Evolutionary conservation across 2,329 filamentous ascomycete species (phyloP), one percentile per base, ranked within the genome.

Genomic region (Colletotrichum destructivum): DNA sequence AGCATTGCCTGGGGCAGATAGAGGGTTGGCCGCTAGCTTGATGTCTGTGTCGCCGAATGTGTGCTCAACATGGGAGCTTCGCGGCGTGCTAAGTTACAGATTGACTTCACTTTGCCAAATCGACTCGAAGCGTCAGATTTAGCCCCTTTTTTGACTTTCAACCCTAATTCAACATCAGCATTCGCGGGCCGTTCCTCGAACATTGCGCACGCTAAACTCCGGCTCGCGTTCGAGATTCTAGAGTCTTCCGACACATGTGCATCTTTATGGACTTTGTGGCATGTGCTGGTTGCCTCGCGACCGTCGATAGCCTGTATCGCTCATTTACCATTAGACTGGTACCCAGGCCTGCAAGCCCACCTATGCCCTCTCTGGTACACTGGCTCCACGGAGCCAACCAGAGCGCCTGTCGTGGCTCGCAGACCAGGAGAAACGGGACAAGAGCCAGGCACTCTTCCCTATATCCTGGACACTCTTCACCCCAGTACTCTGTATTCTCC

Each of bases 121-220:
- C 52, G 42, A 49, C 46, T 63, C 40, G 46, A 64, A 65, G 38
- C 64, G 52, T 62, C 51, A 49, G 69, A 69, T 21, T 61, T 69
- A 55, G 65, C 47, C 61, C 35, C 9, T 15, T 46, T 49, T 64
- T 66, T 70, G 35, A 62, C 49, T 59, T 66, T 54, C 21, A 69
- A 72, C 69, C 64, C 35, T 72, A 72, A 59, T 73, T 72, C 56
- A 56, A 73, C 72, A 69, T 68, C 65, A 16, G 4, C 18, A n/a
- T 35, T 49, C 11, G 9, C 21, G 40, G 12, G 12, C 9, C n/a
- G 9, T 15, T 57, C 2, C 21, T 38, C 23, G 18, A 35, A 16
- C 35, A 26, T 51, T 26, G 23, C 23, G 13, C 26, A 38, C 5
- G 52, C 38, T 42, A 46, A 16, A 21, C 35, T 16, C 6, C n/a